phyloP scores from a whole-genome alignment of 129 eudicot species.

The Flaveria trinervia region DNA sequence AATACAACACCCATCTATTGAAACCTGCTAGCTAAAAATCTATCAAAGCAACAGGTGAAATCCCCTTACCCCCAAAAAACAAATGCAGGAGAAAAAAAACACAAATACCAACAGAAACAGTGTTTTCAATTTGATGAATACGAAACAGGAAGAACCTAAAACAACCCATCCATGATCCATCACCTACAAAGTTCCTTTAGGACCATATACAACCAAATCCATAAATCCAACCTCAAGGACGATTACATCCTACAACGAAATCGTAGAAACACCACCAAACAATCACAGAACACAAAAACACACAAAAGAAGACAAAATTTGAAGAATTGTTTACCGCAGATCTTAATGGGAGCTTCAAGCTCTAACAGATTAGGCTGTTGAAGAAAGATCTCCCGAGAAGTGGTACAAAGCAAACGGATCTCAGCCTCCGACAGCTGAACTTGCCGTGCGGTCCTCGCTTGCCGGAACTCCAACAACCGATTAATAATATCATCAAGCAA shows the following conservation, averaged over 20 bases:
- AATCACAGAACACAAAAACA: not conserved
- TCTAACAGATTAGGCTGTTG: conserved; percentile 73
- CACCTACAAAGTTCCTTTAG: no score
- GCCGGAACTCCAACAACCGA: conserved; percentile 65
- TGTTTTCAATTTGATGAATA: not conserved
- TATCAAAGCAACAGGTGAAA: conserved; percentile 5
- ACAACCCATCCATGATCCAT: not conserved
- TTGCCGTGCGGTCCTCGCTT: conserved; percentile 63
- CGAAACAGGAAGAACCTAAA: conserved; percentile 13
- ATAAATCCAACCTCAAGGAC: conserved; percentile 11
- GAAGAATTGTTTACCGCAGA: conserved; percentile 56
- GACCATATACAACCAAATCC: no score
- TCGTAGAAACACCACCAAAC: not conserved
- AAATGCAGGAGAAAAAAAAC: not conserved
- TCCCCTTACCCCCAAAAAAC: not conserved
- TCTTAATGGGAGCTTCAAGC: conserved; percentile 88
- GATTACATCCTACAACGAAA: conserved; percentile 1
- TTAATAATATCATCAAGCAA: conserved; percentile 66
- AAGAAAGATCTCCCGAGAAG: conserved; percentile 60
- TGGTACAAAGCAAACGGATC: conserved; percentile 62
- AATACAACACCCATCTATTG: not conserved
- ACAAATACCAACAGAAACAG: not conserved
- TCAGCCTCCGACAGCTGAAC: conserved; percentile 76
- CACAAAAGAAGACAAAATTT: not conserved
- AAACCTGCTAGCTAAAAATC: not conserved